Evolutionary conservation across 306 rosid species (phyloP), one percentile per base, ranked within the genome.

Genomic region (Trifolium dubium): DNA sequence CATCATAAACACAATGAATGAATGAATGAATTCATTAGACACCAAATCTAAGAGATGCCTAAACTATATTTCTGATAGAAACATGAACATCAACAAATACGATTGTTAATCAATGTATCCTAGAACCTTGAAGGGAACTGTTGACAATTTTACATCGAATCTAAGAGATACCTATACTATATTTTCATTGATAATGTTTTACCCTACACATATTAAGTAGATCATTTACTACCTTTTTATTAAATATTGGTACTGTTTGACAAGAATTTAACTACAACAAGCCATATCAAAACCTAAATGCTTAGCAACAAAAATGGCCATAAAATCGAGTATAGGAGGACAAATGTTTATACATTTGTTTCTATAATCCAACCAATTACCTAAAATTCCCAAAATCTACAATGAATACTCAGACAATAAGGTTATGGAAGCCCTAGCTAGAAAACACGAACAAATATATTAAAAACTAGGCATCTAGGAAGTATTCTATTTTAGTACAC

Each of bases 1-100:
- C n/a, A 10, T 37, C 32, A 31, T 28, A 53, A 40, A 58, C 66
- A 56, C 53, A 55, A 75, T 19, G 3, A 54, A 62, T 37, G 17
- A 54, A 62, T 37, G 17, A 73, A 60, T 28, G 15, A 80, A 61
- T 39, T 46, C 39, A 30, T 6, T 18, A 51, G 41, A 47, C 32
- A 6, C 17, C 41, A 69, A 47, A 37, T 18, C 67, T 76, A 66
- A 23, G 85, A 62, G 44, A 56, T 49, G 12, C 34, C 29, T 23
- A 50, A 50, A 23, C 29, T n/a, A 28, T 32, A 44, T 19, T 15
- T 56, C 17, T 79, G 53, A 28, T 11, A 73, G 61, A 60, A 51
- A 63, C 77, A 73, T 41, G 51, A 61, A 34, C 18, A 31, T 53
- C 78, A 56, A 69, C 71, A 37, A 62, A 55, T 61, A 65, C 31